Percentiles rank a stretch among this genome's conserved stretches.
These are phyloP conservation scores for Parasitella parasitica DNA, from an alignment of 371 early-diverging fungal genomes.

Conservation along the genomic window DNA sequence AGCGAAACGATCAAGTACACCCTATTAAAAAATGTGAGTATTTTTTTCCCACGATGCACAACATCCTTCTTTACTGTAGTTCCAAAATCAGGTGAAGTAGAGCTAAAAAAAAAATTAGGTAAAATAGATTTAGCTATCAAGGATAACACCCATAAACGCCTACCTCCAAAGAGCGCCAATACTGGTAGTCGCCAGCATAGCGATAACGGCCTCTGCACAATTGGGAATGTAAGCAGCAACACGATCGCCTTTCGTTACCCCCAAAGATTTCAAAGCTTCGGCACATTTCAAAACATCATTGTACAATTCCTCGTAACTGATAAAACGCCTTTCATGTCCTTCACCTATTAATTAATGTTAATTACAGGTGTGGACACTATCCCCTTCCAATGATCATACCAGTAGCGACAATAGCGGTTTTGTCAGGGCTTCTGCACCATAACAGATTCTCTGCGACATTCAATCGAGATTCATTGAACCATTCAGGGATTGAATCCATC, in stretches of 20 bases:
- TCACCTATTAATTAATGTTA: constrained; percentile 30
- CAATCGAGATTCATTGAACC: constrained; percentile 85
- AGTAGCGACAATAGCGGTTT: constrained; percentile 75
- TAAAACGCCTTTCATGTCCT: constrained; percentile 40
- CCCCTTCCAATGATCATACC: constrained; percentile 33
- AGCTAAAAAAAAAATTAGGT: too few species aligned
- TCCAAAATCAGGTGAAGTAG: constrained; percentile 96
- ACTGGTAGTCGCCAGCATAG: constrained; percentile 90
- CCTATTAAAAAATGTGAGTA: constrained; percentile 42
- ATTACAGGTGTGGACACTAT: neutral
- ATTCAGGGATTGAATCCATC: constrained; percentile 87
- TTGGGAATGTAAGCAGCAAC: constrained; percentile 95
- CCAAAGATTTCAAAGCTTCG: constrained; percentile 68
- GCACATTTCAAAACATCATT: constrained; percentile 72
- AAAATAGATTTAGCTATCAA: too few species aligned
- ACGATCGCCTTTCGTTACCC: constrained; percentile 84
- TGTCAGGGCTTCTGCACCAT: constrained; percentile 60
- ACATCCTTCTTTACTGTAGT: constrained; percentile 51
- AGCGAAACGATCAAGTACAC: constrained; percentile 91
- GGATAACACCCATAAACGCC: too few species aligned
- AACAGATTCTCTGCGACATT: constrained; percentile 94
- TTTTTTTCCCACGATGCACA: neutral
- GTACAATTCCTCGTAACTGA: constrained; percentile 81
- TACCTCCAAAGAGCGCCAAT: constrained; percentile 97
- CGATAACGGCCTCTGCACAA: constrained; percentile 81